Base-by-base conservation (phyloP, 768 basidiomycete genomes). In the Tulasnella calospora region DNA sequence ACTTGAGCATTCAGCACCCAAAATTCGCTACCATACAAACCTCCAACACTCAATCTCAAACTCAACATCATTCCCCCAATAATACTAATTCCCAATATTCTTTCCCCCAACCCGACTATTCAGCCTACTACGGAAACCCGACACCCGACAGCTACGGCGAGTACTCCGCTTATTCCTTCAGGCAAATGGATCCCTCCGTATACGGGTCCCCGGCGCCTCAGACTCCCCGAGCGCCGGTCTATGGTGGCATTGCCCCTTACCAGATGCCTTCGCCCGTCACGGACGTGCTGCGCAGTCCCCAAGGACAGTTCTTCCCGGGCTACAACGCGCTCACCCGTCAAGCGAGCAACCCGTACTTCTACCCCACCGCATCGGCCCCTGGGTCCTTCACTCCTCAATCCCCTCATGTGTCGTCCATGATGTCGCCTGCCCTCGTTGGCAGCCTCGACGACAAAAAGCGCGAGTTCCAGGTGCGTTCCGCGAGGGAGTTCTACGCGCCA, bases 261-360 rank as follows among this genome's bases (percentile, higher is more conserved):
- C 80, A 83, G 73, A 81, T 87, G 71, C 88, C 88, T 79, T 85
- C 86, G 77, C 86, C 86, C 83, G 81, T 85, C 80, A 81, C 83
- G 51, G 87, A 87, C 75, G 80, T 86, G 35, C 85, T 85, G 80
- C 85, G 86, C 71, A 87, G 87, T 80, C 89, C 90, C 80, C 84
- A 88, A 44, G 86, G 86, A 47, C 80, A 89, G 74, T 92, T 89
- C 83, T 92, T 89, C 67, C 78, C 79, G 75, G 90, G 91, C 81
- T 92, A 89, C 81, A 82, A 86, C 73, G 85, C 85, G 23, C 81
- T 86, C 17, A 84, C 86, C 70, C 87, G 88, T 67, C 86, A 88
- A 5, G 85, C 88, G 15, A 84, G 82, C 44, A 89, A 90, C 17
- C 91, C 89, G 79, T 92, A 87, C 81, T 93, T 87, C 82, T 91